Base-by-base conservation (phyloP, 108 stramenopile species). In the Nannochloropsis gaditana region DNA sequence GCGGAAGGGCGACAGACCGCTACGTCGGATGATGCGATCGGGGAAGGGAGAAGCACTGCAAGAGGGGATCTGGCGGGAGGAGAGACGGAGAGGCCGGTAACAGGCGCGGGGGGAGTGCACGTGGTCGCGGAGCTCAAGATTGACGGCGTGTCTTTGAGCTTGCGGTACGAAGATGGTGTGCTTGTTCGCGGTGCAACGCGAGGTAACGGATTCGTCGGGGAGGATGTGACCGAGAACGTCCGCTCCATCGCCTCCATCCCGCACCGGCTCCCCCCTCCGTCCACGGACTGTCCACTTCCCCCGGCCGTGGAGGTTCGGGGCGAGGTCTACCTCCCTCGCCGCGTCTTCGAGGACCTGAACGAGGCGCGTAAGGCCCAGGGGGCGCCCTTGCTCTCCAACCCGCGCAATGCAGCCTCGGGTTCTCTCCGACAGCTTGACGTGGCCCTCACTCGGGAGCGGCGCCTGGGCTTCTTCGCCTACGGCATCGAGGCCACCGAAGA, bases 331-430 rank as follows among this genome's bases (percentile, higher is more conserved):
- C 47, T 96, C 80, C 44, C 90, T 11, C 43, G 45, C 9, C 82
- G 43, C 44, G 45, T 42, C 9, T 91, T 91, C 42, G 44, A 45
- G 45, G 45, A 43, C 31, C 79, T 88, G 15, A 88, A 83, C 59
- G 45, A 9, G 31, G 89, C 82, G 43, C 44, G 47, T 86, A 43
- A 43, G 41, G 85, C 82, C 31, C 85, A 43, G 9, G 89, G 50
- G 6, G 83, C 85, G 79, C 86, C 89, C 2, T 41, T 82, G 42
- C 94, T 95, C 90, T 90, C 95, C 42, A 97, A 94, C 90, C 92
- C 97, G 11, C 93, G 97, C 21, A 97, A 96, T 91, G 95, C 95
- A 21, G 97, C 96, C 21, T 93, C 94, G 19, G 97, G 97, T 9
- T 94, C 95, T 79, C 88, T 97, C 45, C 90, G 96, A 9, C 92